Percentiles rank a stretch among this genome's conserved stretches.
Evolutionary conservation across 441 rosid genomes (phyloP).

Genomic region (Aquilaria agallochum): DNA sequence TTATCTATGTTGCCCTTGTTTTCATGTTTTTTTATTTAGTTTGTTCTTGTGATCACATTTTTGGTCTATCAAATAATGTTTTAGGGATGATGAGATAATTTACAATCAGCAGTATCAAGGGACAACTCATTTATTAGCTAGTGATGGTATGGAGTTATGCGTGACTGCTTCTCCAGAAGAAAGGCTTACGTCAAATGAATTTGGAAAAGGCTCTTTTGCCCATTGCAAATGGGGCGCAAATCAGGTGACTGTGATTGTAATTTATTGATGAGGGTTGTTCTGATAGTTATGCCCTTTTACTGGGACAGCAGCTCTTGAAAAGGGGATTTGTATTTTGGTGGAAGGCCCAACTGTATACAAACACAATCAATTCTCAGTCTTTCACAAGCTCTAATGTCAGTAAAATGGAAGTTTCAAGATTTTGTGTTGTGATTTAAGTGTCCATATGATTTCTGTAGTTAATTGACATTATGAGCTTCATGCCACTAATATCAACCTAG

Average conservation of each 20-base stretch:
- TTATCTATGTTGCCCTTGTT: neutral
- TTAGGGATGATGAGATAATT: constrained; percentile 48
- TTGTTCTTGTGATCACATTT: constrained; percentile 2
- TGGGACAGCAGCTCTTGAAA: too few species aligned
- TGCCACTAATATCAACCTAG: too few species aligned
- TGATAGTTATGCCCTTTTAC: too few species aligned
- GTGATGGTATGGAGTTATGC: constrained; percentile 54
- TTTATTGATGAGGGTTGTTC: neutral
- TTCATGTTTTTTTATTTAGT: constrained; percentile 4
- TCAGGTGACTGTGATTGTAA: constrained; percentile 44
- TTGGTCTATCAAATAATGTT: constrained; percentile 12
- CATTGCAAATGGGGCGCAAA: constrained; percentile 66
- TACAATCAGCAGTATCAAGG: constrained; percentile 32
- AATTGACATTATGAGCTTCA: too few species aligned
- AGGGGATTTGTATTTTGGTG: too few species aligned
- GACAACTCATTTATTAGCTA: constrained; percentile 44
- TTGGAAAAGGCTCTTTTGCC: constrained; percentile 48
- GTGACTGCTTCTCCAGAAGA: constrained; percentile 62
- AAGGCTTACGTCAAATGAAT: constrained; percentile 65
- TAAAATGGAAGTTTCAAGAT: too few species aligned
- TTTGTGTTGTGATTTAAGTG: too few species aligned
- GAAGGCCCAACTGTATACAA: too few species aligned
- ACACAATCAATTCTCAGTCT: too few species aligned
- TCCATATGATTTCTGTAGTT: too few species aligned
- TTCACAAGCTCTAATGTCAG: too few species aligned